These are phyloP conservation scores for Fusarium decemcellulare DNA, from an alignment of 2,329 filamentous ascomycete species.

Conservation along the genomic window DNA sequence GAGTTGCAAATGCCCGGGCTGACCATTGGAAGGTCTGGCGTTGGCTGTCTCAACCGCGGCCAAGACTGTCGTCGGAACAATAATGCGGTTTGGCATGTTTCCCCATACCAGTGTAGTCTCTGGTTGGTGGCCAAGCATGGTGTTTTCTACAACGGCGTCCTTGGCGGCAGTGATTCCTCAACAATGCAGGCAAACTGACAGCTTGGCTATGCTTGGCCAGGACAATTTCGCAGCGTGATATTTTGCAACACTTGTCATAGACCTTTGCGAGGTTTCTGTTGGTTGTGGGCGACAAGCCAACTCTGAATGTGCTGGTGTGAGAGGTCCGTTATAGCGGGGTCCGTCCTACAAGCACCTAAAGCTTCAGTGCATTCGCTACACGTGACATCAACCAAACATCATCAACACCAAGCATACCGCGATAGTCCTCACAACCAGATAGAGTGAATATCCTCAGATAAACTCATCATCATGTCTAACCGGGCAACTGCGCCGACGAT, in stretches of 20 bases:
- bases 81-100: neutral
- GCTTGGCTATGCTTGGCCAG: too few species aligned
- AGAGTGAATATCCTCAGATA: neutral
- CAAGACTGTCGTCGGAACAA: neutral
- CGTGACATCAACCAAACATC: constrained; percentile 10
- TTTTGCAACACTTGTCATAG: too few species aligned
- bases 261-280: too few species aligned
- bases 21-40: neutral
- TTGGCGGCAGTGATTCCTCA: neutral
- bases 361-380: too few species aligned
- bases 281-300: too few species aligned
- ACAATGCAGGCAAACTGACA: neutral
- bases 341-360: too few species aligned
- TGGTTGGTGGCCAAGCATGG: neutral
- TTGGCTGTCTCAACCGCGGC: neutral
- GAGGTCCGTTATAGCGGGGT: too few species aligned
- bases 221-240: too few species aligned
- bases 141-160: constrained; percentile 7
- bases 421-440: neutral
- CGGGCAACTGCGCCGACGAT: constrained; percentile 63
- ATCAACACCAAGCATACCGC: neutral
- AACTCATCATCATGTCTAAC: constrained; percentile 13
- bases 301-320: too few species aligned
- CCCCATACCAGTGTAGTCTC: neutral
- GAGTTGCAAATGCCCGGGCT: neutral